Evolutionary conservation across 2,329 filamentous ascomycete species (phyloP), one percentile per base, ranked within the genome.

Genomic region (Coniochaeta ligniaria): DNA sequence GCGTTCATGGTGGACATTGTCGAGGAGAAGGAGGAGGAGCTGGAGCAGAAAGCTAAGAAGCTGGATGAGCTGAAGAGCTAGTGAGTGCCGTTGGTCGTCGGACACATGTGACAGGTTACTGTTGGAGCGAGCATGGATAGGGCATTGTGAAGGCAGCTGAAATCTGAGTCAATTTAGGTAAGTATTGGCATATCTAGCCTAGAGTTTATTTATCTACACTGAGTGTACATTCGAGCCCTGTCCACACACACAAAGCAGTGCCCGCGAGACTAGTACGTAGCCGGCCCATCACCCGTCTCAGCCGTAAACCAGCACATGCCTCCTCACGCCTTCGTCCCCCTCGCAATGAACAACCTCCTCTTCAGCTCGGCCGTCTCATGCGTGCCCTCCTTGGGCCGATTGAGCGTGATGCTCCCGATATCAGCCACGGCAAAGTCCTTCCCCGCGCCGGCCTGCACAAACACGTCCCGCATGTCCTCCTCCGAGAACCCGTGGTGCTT

Each of bases 401-500:
- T 11, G 17, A 57, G 54, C 28, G 54, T 68, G 14, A 80, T 80
- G 60, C 80, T 76, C 1, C 80, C 75, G 61, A 89, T 67, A 17
- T 81, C 74, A 66, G 80, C 72, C 60, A 89, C 82, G 11, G 76
- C 78, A 67, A 91, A 88, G n/a, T 77, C 78, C 9, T 73, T 72
- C 0, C 75, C 80, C 20, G 80, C 76, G 0, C 89, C 88, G 0
- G 88, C 89, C n/a, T 76, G 74, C 60, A 80, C 78, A 67, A 90
- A 91, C 64, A 91, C 80, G 24, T 74, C 71, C 66, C 76, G 78
- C 58, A 91, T 82, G 31, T 82, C 76, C 12, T 81, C 78, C 69
- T 83, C 74, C 1, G 78, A 80, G 71, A 93, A 92, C 0, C 89
- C 88, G 63, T 85, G 79, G 59, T 88, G 86, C 35, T 81, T 82